A percentile compares a stretch with the other conserved stretches of the same genome.
These are phyloP conservation scores for Tricholoma hemisulphureum DNA, from an alignment of 768 basidiomycete species.

Conservation along the genomic window DNA sequence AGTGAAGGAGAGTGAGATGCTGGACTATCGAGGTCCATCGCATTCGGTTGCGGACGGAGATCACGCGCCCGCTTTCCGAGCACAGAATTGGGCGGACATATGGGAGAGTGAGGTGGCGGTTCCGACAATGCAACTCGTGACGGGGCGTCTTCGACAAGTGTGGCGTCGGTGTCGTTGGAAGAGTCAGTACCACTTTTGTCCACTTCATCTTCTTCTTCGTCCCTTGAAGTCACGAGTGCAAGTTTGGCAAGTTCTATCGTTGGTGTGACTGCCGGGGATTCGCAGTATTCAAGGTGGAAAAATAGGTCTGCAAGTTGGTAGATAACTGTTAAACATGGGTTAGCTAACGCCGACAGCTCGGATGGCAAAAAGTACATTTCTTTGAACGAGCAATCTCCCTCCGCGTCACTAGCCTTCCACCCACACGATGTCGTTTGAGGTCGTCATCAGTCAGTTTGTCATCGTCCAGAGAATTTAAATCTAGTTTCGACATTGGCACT, in stretches of 20 bases:
- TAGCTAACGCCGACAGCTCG: slow-evolving; percentile 8
- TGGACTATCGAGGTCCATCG: slow-evolving; percentile 59
- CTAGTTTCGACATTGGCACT: slow-evolving; percentile 52
- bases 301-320: slow-evolving; percentile 78
- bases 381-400: slow-evolving; percentile 81
- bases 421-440: slow-evolving; percentile 80
- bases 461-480: slow-evolving; percentile 56
- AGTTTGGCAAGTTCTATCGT: slow-evolving; percentile 86
- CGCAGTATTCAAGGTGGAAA: slow-evolving; percentile 66
- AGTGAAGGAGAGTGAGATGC: slow-evolving; percentile 34
- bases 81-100: slow-evolving; percentile 48
- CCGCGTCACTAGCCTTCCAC: slow-evolving; percentile 78
- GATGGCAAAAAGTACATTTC: slow-evolving; percentile 55
- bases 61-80: slow-evolving; percentile 71
- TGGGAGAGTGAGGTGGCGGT: slow-evolving; percentile 26
- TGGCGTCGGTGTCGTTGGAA: slow-evolving; percentile 86
- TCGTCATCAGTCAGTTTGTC: slow-evolving; percentile 80
- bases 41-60: slow-evolving; percentile 37
- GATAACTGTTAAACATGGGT: slow-evolving; percentile 55
- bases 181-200: slow-evolving; percentile 74
- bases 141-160: slow-evolving; percentile 75
- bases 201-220: slow-evolving; percentile 82
- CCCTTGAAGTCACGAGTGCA: slow-evolving; percentile 85
- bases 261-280: slow-evolving; percentile 71
- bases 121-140: slow-evolving; percentile 33